phyloP scores from a whole-genome alignment of 306 rosid species.

The Herpetospermum pedunculosum region DNA sequence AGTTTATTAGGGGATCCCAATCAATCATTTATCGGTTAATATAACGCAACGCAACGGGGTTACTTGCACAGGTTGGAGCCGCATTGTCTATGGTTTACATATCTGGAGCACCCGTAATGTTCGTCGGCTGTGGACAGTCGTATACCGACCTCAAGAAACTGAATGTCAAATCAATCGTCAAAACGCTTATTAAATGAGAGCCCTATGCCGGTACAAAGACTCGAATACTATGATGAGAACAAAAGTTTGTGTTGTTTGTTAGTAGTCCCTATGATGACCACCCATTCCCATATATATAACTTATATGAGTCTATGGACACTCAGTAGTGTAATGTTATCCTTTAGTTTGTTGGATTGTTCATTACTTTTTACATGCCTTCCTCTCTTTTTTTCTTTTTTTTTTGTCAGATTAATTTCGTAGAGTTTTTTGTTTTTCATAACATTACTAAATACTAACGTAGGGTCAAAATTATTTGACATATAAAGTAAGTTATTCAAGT shows the following conservation, averaged over 20 bases:
- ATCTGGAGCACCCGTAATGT: constrained; percentile 97
- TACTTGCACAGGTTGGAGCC: constrained; percentile 80
- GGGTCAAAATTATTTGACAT: no score
- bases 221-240: neutral
- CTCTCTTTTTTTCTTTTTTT: no score
- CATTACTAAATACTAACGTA: no score
- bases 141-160: constrained; percentile 95
- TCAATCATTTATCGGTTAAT: neutral
- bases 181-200: constrained; percentile 77
- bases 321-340: neutral
- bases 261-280: constrained; percentile 6
- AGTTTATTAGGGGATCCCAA: neutral
- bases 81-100: constrained; percentile 97
- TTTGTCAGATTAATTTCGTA: no score
- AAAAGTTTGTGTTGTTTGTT: neutral
- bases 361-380: no score
- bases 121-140: constrained; percentile 97
- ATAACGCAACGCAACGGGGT: neutral
- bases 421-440: no score
- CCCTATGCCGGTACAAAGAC: neutral
- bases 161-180: constrained; percentile 79
- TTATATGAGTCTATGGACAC: neutral
- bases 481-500: no score
- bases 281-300: neutral
- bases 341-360: neutral